Base-by-base conservation (phyloP, 2,329 filamentous ascomycete species). In the Pezicula neosporulosa region DNA sequence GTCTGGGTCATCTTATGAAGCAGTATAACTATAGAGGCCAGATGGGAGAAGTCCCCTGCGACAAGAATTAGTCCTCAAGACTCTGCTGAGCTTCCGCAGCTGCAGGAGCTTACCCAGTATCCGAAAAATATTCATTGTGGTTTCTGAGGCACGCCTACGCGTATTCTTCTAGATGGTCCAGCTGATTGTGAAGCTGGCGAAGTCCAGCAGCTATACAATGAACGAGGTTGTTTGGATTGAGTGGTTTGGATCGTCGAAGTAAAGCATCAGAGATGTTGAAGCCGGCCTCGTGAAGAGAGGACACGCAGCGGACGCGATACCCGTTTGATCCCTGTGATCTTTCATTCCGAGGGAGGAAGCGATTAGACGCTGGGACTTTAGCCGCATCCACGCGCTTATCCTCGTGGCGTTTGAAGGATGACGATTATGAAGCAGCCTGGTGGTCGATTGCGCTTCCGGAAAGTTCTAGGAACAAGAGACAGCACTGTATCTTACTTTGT, bases 1-100 rank as follows among this genome's bases (percentile, higher is more conserved):
- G 94, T 86, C 68, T 88, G 84, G 63, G 86, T 86, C 91, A 99
- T 99, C 80, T 99, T 99, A 70, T 96, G 91, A 57, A 99, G 79
- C 56, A 99, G 78, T 64, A 99, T 96, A 64, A 96, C 79, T 68
- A 99, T 96, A 49, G 93, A 97, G 58, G 87, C 79, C 64, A 99
- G 76, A 78, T 99, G 94, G 77, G 91, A 97, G 69, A 99, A 83
- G 79, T 99, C 94, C 75, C 86, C 92, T 96, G 61, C 51, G 49
- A 44, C 19, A 46, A 12, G n/a, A 30, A 38, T 38, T 19, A 42
- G 48, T 27, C 19, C 21, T 41, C 36, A 13, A 27, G 10, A 21
- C n/a, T 18, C 41, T 38, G 35, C 24, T 16, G 19, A 30, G 42
- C 24, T 21, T 27, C 19, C 16, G 19, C 15, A 43, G 41, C 24